Evolutionary conservation across 1,284 basidiomycete species (phyloP), one percentile per base, ranked within the genome.

Genomic region (Trametes sp.): DNA sequence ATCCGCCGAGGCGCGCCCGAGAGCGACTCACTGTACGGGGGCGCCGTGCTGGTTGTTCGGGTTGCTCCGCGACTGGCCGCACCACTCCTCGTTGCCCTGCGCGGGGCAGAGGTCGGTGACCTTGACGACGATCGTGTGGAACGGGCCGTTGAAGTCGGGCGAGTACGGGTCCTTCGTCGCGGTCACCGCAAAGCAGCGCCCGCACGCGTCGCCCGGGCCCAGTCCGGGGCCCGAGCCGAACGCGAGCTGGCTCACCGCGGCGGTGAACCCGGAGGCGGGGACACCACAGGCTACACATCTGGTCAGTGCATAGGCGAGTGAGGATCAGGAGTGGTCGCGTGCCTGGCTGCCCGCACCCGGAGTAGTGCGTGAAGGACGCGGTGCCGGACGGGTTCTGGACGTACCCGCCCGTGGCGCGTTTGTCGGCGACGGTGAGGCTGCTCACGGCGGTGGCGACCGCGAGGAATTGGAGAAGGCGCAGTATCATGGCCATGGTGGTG

Each of bases 121-220:
- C 73, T 86, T 87, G 19, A 88, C 85, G 36, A 87, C 77, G 62
- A 87, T 81, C 36, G 79, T 78, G 49, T 64, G 51, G 76, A 86
- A 86, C 14, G 85, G 84, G 5, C 85, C 85, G 11, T 76, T 73
- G 74, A 70, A 87, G 0, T 73, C 61, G 0, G 84, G 83, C 26
- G 83, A 83, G 75, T 75, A 87, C 13, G 86, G 86, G 69, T 87
- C 85, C 14, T 73, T 67, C 21, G 69, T 77, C n/a, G 77, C 84
- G 2, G 84, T 84, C 55, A 87, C 38, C 14, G 78, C 74, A 69
- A 86, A 87, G 76, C 85, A 86, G 49, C 85, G 81, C 24, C 85
- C 85, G 66, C 85, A 88, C 21, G 83, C 85, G 72, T 87, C 85
- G n/a, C 86, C 85, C 13, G 83, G 73, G 19, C 84, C 85, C 0